Evolutionary conservation across 805 yeast species (phyloP).

Genomic region (Saccharomycopsis selenospora): DNA sequence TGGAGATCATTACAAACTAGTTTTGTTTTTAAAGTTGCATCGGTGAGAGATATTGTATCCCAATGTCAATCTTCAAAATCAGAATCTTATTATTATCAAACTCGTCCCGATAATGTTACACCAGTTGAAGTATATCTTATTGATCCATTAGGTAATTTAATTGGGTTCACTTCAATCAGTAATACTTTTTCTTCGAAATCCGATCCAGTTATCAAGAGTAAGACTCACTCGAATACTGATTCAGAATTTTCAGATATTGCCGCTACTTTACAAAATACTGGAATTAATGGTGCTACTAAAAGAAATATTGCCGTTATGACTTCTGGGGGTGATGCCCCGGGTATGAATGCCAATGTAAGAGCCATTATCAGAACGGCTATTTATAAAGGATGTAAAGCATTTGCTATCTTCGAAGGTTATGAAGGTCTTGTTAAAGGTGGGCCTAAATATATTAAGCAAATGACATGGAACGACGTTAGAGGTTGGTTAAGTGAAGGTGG

Average conservation of each 20-base stretch:
- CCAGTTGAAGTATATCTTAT: constrained; percentile 71
- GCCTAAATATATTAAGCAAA: constrained; percentile 41
- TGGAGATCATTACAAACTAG: constrained; percentile 44
- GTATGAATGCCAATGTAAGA: constrained; percentile 71
- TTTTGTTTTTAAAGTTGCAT: constrained; percentile 31
- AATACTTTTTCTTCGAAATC: constrained; percentile 47
- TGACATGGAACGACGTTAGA: constrained; percentile 68
- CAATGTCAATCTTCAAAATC: not conserved
- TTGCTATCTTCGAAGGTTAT: constrained; percentile 67
- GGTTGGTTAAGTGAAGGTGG: constrained; percentile 69
- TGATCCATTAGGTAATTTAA: constrained; percentile 77
- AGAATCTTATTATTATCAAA: constrained; percentile 36
- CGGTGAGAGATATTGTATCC: constrained; percentile 22
- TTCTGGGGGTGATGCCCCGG: constrained; percentile 78
- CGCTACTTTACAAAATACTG: not conserved
- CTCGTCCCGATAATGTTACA: constrained; percentile 61
- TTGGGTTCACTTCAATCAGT: constrained; percentile 66
- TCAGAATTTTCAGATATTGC: not conserved
- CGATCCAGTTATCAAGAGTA: not conserved
- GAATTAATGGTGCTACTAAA: constrained; percentile 16
- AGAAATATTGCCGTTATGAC: constrained; percentile 70
- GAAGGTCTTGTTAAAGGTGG: constrained; percentile 68
- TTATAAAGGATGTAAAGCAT: constrained; percentile 55
- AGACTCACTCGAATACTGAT: not conserved
- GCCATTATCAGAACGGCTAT: constrained; percentile 69